These are phyloP conservation scores for Sporisorium iseilematis-ciliati DNA, from an alignment of 1,284 basidiomycete genomes.

Conservation along the genomic window DNA sequence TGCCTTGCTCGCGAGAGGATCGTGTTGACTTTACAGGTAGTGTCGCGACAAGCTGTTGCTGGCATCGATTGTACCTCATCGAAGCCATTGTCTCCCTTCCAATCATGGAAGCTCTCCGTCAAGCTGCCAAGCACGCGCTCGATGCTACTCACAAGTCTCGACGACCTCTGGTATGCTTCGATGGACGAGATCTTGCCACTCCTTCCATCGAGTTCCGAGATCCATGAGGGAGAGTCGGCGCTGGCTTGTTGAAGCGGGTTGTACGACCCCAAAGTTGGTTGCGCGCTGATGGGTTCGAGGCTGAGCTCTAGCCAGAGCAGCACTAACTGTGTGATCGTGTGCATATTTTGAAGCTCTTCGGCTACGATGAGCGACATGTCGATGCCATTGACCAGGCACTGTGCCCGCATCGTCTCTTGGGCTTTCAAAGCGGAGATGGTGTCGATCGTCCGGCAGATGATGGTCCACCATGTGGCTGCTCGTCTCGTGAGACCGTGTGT, in stretches of 20 bases:
- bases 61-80: background rate
- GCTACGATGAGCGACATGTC: conserved; percentile 8
- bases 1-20: background rate
- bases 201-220: conserved; percentile 22
- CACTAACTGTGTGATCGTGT: conserved; percentile 19
- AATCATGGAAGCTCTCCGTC: background rate
- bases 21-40: background rate
- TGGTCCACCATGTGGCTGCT: conserved; percentile 31
- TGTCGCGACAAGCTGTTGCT: background rate
- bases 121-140: conserved; percentile 10
- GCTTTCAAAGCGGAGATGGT: conserved; percentile 6
- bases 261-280: background rate
- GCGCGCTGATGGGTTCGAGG: conserved; percentile 1
- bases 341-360: conserved; percentile 36
- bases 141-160: conserved; percentile 10
- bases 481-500: conserved; percentile 14
- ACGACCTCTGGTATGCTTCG: background rate
- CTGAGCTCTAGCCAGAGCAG: conserved; percentile 31
- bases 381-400: conserved; percentile 32
- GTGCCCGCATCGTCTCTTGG: background rate
- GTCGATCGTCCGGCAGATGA: conserved; percentile 11
- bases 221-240: background rate
- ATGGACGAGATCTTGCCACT: conserved; percentile 25
- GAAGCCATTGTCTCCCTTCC: background rate
- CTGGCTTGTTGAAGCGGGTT: background rate